Conservation (phyloP, 345 rosid genomes). For the Salix brachista region DNA sequence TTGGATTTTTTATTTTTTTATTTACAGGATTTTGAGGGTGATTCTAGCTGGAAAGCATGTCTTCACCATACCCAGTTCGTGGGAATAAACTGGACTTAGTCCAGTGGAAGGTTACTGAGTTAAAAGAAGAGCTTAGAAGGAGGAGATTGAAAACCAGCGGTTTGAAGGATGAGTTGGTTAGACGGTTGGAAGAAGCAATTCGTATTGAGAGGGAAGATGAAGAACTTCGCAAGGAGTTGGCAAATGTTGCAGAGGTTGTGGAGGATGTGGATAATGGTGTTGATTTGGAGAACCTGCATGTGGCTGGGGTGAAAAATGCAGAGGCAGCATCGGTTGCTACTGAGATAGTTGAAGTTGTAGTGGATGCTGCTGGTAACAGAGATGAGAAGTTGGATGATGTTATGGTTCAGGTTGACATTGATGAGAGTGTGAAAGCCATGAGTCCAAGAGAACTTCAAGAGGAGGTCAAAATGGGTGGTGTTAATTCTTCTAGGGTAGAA, state of each 20-base stretch:
- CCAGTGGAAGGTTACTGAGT: constrained; percentile 89
- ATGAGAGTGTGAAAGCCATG: constrained; percentile 29
- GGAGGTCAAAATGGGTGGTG: constrained; percentile 9
- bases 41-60: constrained; percentile 44
- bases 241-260: constrained; percentile 22
- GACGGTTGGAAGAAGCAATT: constrained; percentile 71
- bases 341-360: constrained; percentile 19
- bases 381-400: constrained; percentile 37
- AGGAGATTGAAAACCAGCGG: constrained; percentile 64
- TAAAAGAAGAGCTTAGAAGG: constrained; percentile 90
- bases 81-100: constrained; percentile 66
- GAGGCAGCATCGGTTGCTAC: constrained; percentile 24
- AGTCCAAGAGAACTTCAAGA: constrained; percentile 22
- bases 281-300: constrained; percentile 18
- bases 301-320: constrained; percentile 11
- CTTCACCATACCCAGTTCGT: constrained; percentile 66
- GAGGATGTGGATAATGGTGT: constrained; percentile 34
- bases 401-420: constrained; percentile 40
- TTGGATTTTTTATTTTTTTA: constrained; percentile 12
- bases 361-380: constrained; percentile 12
- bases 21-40: constrained; percentile 20
- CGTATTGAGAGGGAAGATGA: constrained; percentile 54
- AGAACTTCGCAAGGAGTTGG: constrained; percentile 45
- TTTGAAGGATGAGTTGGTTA: constrained; percentile 84
- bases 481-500: constrained; percentile 17